These are phyloP conservation scores for Oryza nivara DNA, from an alignment of 176 grass and related monocot species.

Conservation along the genomic window DNA sequence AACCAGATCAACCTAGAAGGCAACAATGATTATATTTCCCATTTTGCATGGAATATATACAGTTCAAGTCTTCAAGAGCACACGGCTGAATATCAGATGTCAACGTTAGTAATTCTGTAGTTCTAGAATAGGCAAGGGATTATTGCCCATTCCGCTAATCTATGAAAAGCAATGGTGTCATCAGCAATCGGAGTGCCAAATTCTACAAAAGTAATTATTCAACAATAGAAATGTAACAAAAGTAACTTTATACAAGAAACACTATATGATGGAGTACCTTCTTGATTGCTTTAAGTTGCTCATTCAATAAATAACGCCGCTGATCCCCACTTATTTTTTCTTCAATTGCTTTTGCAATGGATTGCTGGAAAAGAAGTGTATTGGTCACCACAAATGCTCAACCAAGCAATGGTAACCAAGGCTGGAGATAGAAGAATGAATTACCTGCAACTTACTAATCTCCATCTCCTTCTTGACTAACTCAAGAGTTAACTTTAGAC, in stretches of 20 bases:
- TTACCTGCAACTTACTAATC: constrained; percentile 98
- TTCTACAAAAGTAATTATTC: constrained; percentile 26
- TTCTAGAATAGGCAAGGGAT: background rate
- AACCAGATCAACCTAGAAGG: background rate
- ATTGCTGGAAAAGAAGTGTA: constrained; percentile 69
- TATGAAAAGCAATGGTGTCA: constrained; percentile 16
- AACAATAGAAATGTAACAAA: constrained; percentile 11
- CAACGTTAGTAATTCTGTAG: background rate
- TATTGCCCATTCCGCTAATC: background rate
- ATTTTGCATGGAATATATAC: constrained; percentile 21
- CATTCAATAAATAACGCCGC: constrained; percentile 93
- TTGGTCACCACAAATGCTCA: constrained; percentile 24
- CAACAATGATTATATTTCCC: constrained; percentile 18
- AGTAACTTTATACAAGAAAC: constrained; percentile 13
- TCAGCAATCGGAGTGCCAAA: background rate
- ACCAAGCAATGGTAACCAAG: constrained; percentile 32
- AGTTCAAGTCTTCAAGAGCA: background rate
- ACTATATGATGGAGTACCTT: constrained; percentile 62
- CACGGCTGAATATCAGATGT: constrained; percentile 7
- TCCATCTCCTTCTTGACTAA: constrained; percentile 99
- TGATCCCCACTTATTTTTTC: constrained; percentile 99
- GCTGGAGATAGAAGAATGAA: background rate
- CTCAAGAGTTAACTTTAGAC: constrained; percentile 92
- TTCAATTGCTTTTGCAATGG: constrained; percentile 99
- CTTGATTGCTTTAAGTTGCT: constrained; percentile 99